Evolutionary conservation across 345 rosid genomes (phyloP).

Genomic region (Erysimum cheiranthoides): DNA sequence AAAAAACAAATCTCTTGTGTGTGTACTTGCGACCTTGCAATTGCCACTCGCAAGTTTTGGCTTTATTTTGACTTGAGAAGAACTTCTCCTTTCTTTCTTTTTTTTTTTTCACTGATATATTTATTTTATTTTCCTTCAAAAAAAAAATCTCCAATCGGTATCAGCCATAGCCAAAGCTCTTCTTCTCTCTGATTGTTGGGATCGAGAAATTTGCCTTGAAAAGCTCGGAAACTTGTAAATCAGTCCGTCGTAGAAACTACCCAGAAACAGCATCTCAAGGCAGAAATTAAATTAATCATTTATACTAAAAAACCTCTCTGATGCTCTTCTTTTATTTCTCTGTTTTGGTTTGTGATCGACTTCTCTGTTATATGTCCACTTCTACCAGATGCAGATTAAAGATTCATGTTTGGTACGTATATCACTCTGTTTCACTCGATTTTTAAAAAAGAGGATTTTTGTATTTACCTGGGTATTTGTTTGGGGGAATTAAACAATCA

Average conservation of each 20-base stretch:
- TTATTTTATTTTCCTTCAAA: background rate
- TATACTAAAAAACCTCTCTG: slow-evolving; percentile 1
- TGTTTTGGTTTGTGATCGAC: slow-evolving; percentile 12
- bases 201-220: slow-evolving; percentile 33
- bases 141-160: slow-evolving; percentile 21
- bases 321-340: slow-evolving; percentile 25
- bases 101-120: slow-evolving; percentile 8
- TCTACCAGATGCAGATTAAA: slow-evolving; percentile 22
- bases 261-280: slow-evolving; percentile 37
- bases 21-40: slow-evolving; percentile 39
- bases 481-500: background rate
- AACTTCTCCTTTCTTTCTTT: slow-evolving; percentile 30
- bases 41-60: slow-evolving; percentile 42
- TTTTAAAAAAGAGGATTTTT: slow-evolving; percentile 5
- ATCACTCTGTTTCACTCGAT: slow-evolving; percentile 22
- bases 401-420: slow-evolving; percentile 32
- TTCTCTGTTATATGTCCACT: background rate
- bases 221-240: slow-evolving; percentile 28
- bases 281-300: background rate
- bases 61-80: slow-evolving; percentile 45
- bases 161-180: slow-evolving; percentile 39
- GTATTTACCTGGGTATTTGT: slow-evolving; percentile 6
- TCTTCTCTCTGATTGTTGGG: slow-evolving; percentile 37
- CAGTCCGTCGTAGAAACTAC: slow-evolving; percentile 38
- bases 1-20: slow-evolving; percentile 33